Evolutionary conservation across 805 yeast species (phyloP), one percentile per base, ranked within the genome.

Genomic region (Candida ascalaphidarum): DNA sequence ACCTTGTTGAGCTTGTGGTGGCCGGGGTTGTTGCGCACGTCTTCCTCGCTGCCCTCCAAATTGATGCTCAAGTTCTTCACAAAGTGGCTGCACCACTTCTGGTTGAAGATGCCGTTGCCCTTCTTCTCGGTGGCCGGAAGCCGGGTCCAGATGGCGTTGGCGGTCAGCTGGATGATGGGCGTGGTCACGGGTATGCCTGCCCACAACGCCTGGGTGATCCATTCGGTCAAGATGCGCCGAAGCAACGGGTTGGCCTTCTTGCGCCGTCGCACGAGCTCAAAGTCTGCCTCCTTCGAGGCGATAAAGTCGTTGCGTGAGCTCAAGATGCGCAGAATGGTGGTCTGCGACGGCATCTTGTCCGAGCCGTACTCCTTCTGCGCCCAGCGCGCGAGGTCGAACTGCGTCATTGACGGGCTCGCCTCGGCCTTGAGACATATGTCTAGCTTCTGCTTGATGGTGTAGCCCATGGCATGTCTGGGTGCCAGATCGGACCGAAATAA

Each of bases 161-260:
- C 81, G 2, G 82, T 71, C 46, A 69, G 71, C 39, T 74, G 77
- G 21, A 77, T 61, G 11, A 75, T 72, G 1, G 81, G 80, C 0
- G 77, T 67, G 1, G 81, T 71, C 3, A 76, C 66, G 3, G 82
- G 81, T 20, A 75, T 71, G 26, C 67, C 70, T 42, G 73, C 77
- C 82, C 83, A 77, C 2, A 68, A 66, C 14, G 77, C 71, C 44
- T 76, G 82, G 0, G 77, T 65, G 22, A 76, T 71, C 82, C 82
- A 77, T 44, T 77, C 82, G n/a, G 74, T 67, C 23, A 77, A 47
- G n/a, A 77, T 74, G 25, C 66, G 64, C 21, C 81, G 51, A 10
- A 77, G 58, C 14, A 77, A 44, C 8, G 71, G 67, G 38, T 73
- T 73, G 26, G 65, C 50, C n/a, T 72, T 71, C 32, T 71, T 73